Base-by-base conservation (phyloP, 2,329 filamentous ascomycete species). In the Colletotrichum lini region DNA sequence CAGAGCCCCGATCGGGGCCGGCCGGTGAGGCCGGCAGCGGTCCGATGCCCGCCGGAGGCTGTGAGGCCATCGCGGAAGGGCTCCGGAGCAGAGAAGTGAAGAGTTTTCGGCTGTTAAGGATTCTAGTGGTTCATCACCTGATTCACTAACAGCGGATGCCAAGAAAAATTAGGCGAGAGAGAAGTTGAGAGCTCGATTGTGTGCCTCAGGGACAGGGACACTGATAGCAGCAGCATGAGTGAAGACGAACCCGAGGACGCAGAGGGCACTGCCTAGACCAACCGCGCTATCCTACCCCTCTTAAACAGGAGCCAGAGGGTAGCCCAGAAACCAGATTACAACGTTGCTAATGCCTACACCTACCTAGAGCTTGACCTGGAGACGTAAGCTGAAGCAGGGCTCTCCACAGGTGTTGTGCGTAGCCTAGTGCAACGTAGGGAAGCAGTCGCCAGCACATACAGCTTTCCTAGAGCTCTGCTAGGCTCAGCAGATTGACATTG, bases 391-490 rank as follows among this genome's bases (percentile, higher is more conserved):
- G 10, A 52, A 44, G n/a, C 4, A 26, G 47, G 60, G 15, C n/a
- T 18, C 47, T 10, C 60, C 13, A 53, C 35, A 7, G 35, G 35
- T 63, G 40, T 21, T 63, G 35, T 3, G 8, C 3, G n/a, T 63
- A 12, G 60, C 60, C 8, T 2, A 63, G 60, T 63, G 15, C 21
- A 63, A 63, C 38, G 60, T 63, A 26, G 60, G 47, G 21, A 63
- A 63, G 60, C n/a, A 13, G 12, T 26, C 30, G 16, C 60, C n/a
- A 30, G 49, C 21, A 6, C 4, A 63, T 2, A 63, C 21, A 44
- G 60, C 60, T 42, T 38, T 63, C 35, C 15, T 63, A 9, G 49
- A 63, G 49, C 60, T 63, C 35, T 63, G 38, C 49, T 63, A 21
- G 35, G 60, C 49, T 23, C 16, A 63, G 38, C 30, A 30, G 35